Conservation (phyloP, 2,329 filamentous ascomycete genomes). For the Aspergillus sp. region DNA sequence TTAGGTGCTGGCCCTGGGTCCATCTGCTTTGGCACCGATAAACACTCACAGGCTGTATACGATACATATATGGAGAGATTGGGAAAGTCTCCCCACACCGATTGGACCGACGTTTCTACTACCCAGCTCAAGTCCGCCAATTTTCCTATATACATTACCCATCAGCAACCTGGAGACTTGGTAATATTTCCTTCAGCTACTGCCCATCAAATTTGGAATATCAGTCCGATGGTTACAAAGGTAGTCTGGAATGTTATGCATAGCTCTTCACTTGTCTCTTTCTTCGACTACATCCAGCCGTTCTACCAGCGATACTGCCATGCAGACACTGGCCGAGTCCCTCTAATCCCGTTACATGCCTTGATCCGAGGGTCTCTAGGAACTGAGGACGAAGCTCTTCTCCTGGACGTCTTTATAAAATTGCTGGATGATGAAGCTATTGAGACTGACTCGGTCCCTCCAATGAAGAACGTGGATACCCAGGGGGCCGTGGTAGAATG, state of each 20-base stretch:
- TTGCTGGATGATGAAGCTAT: conserved; percentile 37
- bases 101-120: conserved; percentile 36
- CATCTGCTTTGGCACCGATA: conserved; percentile 39
- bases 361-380: conserved; percentile 17
- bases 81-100: conserved; percentile 37
- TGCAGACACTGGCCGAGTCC: conserved; percentile 30
- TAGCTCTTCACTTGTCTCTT: conserved; percentile 34
- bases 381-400: conserved; percentile 27
- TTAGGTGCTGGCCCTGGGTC: conserved; percentile 27
- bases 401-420: conserved; percentile 32
- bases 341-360: conserved; percentile 32
- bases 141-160: conserved; percentile 39
- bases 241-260: conserved; percentile 43
- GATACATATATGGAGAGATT: conserved; percentile 36
- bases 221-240: conserved; percentile 36
- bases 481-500: conserved; percentile 37
- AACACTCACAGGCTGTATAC: conserved; percentile 34
- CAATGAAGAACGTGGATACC: conserved; percentile 31
- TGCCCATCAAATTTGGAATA: conserved; percentile 41
- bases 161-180: conserved; percentile 37
- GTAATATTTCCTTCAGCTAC: conserved; percentile 41
- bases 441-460: conserved; percentile 22
- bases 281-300: conserved; percentile 38
- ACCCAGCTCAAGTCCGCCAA: conserved; percentile 34
- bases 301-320: conserved; percentile 38